Conservation (phyloP, 2,329 filamentous ascomycete species). For the Epichloe coenophiala region DNA sequence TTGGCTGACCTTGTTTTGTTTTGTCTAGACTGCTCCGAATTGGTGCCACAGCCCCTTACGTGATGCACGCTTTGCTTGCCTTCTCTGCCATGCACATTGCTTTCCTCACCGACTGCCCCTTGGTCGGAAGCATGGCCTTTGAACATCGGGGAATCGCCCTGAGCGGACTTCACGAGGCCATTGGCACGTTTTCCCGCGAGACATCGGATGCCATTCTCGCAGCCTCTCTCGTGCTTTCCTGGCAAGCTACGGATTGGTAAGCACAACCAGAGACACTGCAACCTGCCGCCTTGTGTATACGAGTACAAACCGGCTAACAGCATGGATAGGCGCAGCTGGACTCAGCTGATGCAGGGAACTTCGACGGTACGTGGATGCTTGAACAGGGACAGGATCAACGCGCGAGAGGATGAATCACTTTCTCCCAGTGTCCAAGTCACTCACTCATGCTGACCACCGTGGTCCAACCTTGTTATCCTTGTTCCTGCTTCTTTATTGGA, state of each 20-base stretch:
- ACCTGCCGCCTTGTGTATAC: neutral
- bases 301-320: slow-evolving; percentile 10
- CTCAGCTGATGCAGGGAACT: slow-evolving; percentile 80
- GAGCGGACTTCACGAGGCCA: slow-evolving; percentile 77
- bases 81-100: slow-evolving; percentile 93
- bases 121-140: slow-evolving; percentile 79
- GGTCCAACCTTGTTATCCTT: neutral
- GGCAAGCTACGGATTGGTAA: slow-evolving; percentile 95
- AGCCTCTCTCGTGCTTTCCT: slow-evolving; percentile 81
- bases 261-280: slow-evolving; percentile 14
- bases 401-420: too few relatives aligned
- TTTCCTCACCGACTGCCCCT: slow-evolving; percentile 72
- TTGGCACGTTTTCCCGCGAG: slow-evolving; percentile 68
- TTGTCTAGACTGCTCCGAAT: slow-evolving; percentile 48
- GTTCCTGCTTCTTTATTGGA: neutral
- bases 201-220: slow-evolving; percentile 88
- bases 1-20: neutral
- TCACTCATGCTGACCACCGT: neutral
- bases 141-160: slow-evolving; percentile 78
- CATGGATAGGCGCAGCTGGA: slow-evolving; percentile 70
- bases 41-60: slow-evolving; percentile 68
- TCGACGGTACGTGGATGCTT: slow-evolving; percentile 52
- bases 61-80: slow-evolving; percentile 85
- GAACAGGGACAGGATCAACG: neutral
- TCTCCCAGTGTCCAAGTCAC: too few relatives aligned